Percentiles rank a stretch among this genome's conserved stretches.
Conservation (phyloP, 2,329 filamentous ascomycete species). For the Periglandula ipomoeae region DNA sequence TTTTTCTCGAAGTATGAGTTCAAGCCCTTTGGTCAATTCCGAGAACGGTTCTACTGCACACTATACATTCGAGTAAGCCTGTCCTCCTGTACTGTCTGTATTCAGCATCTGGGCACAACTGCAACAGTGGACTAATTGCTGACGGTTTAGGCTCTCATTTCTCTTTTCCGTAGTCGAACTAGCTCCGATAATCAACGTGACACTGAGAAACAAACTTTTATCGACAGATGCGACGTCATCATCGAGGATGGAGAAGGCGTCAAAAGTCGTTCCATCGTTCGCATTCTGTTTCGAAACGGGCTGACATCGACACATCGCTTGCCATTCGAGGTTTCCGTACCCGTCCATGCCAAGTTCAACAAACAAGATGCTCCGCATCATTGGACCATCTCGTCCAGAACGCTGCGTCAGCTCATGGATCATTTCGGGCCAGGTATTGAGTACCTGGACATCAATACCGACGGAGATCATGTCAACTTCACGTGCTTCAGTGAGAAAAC, state of each 20-base stretch:
- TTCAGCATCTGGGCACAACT: too few species aligned
- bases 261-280: slow-evolving; percentile 65
- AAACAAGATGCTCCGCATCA: slow-evolving; percentile 54
- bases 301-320: slow-evolving; percentile 70
- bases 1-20: slow-evolving; percentile 71
- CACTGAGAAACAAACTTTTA: slow-evolving; percentile 56
- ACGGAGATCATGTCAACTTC: slow-evolving; percentile 65
- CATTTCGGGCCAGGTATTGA: slow-evolving; percentile 75
- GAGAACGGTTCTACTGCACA: slow-evolving; percentile 61
- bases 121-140: too few species aligned
- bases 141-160: slow-evolving; percentile 49
- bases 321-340: slow-evolving; percentile 64
- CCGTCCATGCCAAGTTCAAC: slow-evolving; percentile 69
- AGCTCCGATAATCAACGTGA: slow-evolving; percentile 47
- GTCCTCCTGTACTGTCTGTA: too few species aligned
- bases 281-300: slow-evolving; percentile 65
- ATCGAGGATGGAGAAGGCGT: slow-evolving; percentile 62
- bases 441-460: slow-evolving; percentile 68
- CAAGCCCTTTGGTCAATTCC: slow-evolving; percentile 39
- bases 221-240: slow-evolving; percentile 65
- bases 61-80: slow-evolving; percentile 57
- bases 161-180: slow-evolving; percentile 61
- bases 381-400: slow-evolving; percentile 64
- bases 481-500: slow-evolving; percentile 77
- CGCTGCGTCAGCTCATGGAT: slow-evolving; percentile 66